Evolutionary conservation across 2,329 filamentous ascomycete species (phyloP), one percentile per base, ranked within the genome.

Genomic region (Fusarium coffeatum): DNA sequence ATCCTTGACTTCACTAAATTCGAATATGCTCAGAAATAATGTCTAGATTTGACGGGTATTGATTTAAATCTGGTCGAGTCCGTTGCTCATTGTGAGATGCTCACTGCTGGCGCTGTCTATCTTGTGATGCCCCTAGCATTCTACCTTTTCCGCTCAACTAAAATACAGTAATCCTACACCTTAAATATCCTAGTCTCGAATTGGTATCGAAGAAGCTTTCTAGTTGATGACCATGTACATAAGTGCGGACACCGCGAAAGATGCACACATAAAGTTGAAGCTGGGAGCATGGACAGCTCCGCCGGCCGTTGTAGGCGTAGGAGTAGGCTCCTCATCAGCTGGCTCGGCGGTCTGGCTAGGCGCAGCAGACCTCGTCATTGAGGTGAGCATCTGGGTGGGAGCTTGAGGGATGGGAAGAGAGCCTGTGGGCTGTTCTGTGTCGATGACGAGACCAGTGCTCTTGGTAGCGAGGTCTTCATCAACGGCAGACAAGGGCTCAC

Each of bases 221-320:
- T 68, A 70, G 45, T 71, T 71, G 15, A 71, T n/a, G 6, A 22
- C 25, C 64, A 71, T 68, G 45, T 68, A 70, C 59, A 70, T 41
- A 8, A 70, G 41, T 37, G 68, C 62, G 28, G 64, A 71, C 55
- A 70, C 48, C n/a, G 55, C 68, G 22, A 70, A 53, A 8, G 68
- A 70, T 10, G 65, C 68, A 32, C 59, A 71, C 55, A 70, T 61
- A 32, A 65, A 68, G 22, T 54, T 46, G 6, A 70, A n/a, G 34
- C 59, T 70, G 7, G 68, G 68, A 13, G 27, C 41, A 18, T 70
- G 68, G 12, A 61, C 23, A 53, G 68, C 54, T 12, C 64, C 67
- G n/a, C 57, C 68, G 20, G 68, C 68, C 6, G 59, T 28, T 13
- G 59, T 47, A 15, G 68, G 64, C 13, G 68, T 71, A 18, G 68